These are phyloP conservation scores for Neurospora crassa DNA, from an alignment of 2,329 filamentous ascomycete species.

Conservation along the genomic window DNA sequence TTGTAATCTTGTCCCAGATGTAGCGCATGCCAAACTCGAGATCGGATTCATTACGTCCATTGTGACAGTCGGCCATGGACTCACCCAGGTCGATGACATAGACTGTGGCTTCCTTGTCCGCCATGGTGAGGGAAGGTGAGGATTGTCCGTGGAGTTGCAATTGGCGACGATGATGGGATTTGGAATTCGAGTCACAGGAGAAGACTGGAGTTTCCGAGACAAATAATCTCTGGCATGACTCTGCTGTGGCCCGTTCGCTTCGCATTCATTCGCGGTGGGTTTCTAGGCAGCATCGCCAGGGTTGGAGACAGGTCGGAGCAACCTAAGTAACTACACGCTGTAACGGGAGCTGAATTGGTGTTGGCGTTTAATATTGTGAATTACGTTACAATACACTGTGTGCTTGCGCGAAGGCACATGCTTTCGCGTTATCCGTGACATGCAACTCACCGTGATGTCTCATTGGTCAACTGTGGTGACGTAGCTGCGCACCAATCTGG, in stretches of 20 bases:
- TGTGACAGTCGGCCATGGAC: slow-evolving; percentile 68
- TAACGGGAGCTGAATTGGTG: background rate
- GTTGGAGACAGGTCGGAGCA: background rate
- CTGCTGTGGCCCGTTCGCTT: background rate
- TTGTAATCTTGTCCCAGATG: slow-evolving; percentile 86
- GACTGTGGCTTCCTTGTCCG: slow-evolving; percentile 84
- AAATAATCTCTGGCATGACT: background rate
- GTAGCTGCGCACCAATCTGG: background rate
- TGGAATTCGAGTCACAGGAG: background rate
- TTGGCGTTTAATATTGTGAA: background rate
- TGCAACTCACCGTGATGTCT: background rate
- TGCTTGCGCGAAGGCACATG: slow-evolving; percentile 16
- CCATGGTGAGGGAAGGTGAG: slow-evolving; percentile 48
- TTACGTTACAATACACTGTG: background rate
- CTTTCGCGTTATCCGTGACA: slow-evolving; percentile 9
- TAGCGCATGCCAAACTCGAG: slow-evolving; percentile 87
- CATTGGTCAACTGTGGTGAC: background rate
- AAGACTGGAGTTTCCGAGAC: background rate
- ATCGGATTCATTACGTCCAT: slow-evolving; percentile 66
- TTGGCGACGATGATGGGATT: background rate
- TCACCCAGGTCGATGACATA: slow-evolving; percentile 83
- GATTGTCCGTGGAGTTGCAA: background rate
- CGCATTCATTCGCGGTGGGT: background rate
- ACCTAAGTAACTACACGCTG: background rate
- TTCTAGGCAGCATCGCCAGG: slow-evolving; percentile 15